Conservation (phyloP, 129 eudicot species). For the Pittosporum tobira region DNA sequence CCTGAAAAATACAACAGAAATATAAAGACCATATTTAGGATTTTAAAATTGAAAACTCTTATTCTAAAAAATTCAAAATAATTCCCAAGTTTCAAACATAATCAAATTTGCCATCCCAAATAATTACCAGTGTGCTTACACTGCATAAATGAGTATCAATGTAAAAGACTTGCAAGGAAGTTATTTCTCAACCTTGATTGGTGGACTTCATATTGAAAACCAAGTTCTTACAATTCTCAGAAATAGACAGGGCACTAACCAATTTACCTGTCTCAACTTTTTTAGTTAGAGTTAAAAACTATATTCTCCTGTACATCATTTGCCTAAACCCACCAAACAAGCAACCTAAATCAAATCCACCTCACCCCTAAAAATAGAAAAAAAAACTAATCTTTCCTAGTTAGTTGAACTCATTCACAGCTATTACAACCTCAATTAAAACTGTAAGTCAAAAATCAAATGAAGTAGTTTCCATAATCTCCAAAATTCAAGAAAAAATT, state of each 20-base stretch:
- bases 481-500: not conserved
- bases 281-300: conserved; percentile 1
- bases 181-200: not conserved
- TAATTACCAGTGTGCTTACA: not conserved
- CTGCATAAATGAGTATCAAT: not conserved
- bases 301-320: conserved; percentile 3
- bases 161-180: not conserved
- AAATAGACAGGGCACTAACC: not conserved
- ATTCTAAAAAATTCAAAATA: not conserved
- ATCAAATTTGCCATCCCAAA: not conserved
- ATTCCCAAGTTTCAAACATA: not conserved
- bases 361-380: conserved; percentile 1
- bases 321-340: conserved; percentile 4
- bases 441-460: conserved; percentile 20
- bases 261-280: conserved; percentile 6
- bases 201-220: not conserved
- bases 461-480: not conserved
- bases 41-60: not conserved
- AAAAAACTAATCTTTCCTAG: conserved; percentile 8
- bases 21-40: not conserved
- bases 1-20: conserved; percentile 6
- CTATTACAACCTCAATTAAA: conserved; percentile 22
- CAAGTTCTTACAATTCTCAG: not conserved
- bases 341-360: conserved; percentile 9
- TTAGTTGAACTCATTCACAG: conserved; percentile 27